Evolutionary conservation across 2,329 filamentous ascomycete species (phyloP).

Genomic region (Elsinoe perseae): DNA sequence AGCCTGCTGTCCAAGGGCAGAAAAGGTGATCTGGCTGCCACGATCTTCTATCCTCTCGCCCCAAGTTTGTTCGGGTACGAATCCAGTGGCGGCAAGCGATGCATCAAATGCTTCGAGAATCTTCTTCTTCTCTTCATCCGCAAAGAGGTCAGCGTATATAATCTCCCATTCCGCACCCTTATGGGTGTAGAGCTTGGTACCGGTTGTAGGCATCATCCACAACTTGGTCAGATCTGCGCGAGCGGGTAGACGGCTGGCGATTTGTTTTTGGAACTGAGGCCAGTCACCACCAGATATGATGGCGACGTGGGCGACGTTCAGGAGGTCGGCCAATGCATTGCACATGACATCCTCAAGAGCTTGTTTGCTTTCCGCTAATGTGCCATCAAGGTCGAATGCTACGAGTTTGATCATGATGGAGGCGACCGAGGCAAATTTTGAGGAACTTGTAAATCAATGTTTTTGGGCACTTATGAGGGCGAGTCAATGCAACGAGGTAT

Average conservation of each 20-base stretch:
- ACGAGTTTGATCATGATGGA: slow-evolving; percentile 30
- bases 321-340: slow-evolving; percentile 30
- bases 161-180: slow-evolving; percentile 27
- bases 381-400: slow-evolving; percentile 35
- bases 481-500: too few species aligned
- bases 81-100: slow-evolving; percentile 31
- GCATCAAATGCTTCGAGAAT: slow-evolving; percentile 33
- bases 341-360: slow-evolving; percentile 30
- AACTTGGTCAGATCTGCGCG: slow-evolving; percentile 33
- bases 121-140: slow-evolving; percentile 24
- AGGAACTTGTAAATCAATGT: too few species aligned
- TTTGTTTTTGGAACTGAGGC: slow-evolving; percentile 37
- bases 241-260: slow-evolving; percentile 32
- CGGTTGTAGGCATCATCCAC: slow-evolving; percentile 39
- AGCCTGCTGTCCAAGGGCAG: slow-evolving; percentile 36
- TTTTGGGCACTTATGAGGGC: too few species aligned
- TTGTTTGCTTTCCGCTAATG: slow-evolving; percentile 33
- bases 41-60: slow-evolving; percentile 36
- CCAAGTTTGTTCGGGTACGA: slow-evolving; percentile 34
- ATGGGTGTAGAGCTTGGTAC: slow-evolving; percentile 36
- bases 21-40: slow-evolving; percentile 38
- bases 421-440: not conserved
- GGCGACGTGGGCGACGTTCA: slow-evolving; percentile 34
- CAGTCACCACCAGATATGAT: slow-evolving; percentile 39
- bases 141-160: slow-evolving; percentile 36